phyloP scores from a whole-genome alignment of 2,329 filamentous ascomycete genomes.

The Claviceps sorghi region DNA sequence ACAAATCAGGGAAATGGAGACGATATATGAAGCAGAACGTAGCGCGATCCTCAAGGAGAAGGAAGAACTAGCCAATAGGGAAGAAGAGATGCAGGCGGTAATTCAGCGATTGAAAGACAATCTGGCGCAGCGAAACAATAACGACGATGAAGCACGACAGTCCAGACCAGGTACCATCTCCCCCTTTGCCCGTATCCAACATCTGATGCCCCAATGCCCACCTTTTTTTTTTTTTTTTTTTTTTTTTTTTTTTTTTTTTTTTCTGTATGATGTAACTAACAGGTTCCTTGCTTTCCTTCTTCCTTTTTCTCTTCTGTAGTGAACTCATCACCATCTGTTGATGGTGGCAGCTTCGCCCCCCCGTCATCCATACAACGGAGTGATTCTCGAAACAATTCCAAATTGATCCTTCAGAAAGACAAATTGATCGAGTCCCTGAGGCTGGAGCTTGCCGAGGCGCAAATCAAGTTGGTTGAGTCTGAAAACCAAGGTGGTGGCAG shows the following conservation, averaged over 20 bases:
- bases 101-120: conserved; percentile 88
- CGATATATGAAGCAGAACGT: conserved; percentile 81
- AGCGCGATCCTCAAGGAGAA: conserved; percentile 81
- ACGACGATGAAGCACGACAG: conserved; percentile 41
- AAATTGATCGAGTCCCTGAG: conserved; percentile 87
- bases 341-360: conserved; percentile 70
- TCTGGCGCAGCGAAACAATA: conserved; percentile 56
- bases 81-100: conserved; percentile 80
- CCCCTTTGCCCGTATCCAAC: neutral
- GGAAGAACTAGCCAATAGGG: conserved; percentile 67
- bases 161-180: conserved; percentile 40
- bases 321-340: conserved; percentile 53
- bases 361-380: conserved; percentile 72
- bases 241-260: neutral
- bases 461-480: conserved; percentile 88
- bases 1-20: conserved; percentile 80
- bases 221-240: too few relatives aligned
- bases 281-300: neutral
- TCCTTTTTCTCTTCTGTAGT: conserved; percentile 14
- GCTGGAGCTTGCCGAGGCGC: conserved; percentile 82
- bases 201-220: neutral
- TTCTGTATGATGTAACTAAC: conserved; percentile 9
- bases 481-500: conserved; percentile 85
- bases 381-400: conserved; percentile 79
- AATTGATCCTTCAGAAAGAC: conserved; percentile 86